phyloP scores from a whole-genome alignment of 2,329 filamentous ascomycete genomes.

The Aureobasidium subglaciale region DNA sequence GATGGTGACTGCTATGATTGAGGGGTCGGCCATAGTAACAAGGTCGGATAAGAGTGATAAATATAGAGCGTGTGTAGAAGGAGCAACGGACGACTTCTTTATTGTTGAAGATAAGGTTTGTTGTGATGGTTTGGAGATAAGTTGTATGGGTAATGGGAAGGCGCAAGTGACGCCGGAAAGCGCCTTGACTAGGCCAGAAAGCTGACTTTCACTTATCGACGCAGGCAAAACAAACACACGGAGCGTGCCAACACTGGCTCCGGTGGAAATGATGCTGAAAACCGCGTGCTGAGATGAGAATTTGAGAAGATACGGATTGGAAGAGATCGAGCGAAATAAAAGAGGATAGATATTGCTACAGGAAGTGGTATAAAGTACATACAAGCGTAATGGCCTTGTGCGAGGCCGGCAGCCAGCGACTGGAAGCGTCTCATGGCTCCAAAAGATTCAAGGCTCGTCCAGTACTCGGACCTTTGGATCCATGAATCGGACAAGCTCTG shows the following conservation, averaged over 20 bases:
- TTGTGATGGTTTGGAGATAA: too few species aligned
- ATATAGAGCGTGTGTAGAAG: neutral
- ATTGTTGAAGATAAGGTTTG: too few species aligned
- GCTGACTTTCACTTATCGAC: neutral
- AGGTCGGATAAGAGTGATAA: neutral
- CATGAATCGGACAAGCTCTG: too few species aligned
- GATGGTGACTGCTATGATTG: neutral
- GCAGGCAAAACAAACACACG: too few species aligned
- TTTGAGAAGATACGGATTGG: neutral
- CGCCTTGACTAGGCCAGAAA: too few species aligned
- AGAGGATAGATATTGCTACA: slow-evolving; percentile 12
- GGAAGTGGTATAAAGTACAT: slow-evolving; percentile 12
- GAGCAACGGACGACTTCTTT: too few species aligned
- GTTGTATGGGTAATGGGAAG: neutral
- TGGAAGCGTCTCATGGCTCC: too few species aligned
- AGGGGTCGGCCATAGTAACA: neutral
- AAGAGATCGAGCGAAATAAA: too few species aligned
- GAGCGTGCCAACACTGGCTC: neutral
- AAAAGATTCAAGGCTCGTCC: too few species aligned
- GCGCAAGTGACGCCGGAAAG: neutral
- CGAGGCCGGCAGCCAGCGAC: neutral
- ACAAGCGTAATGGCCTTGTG: neutral
- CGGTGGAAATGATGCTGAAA: neutral
- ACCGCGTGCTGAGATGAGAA: neutral
- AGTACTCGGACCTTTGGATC: too few species aligned